A percentile compares a stretch with the other conserved stretches of the same genome.
phyloP scores from a whole-genome alignment of 176 grass and related monocot species.

The Carex parvula region DNA sequence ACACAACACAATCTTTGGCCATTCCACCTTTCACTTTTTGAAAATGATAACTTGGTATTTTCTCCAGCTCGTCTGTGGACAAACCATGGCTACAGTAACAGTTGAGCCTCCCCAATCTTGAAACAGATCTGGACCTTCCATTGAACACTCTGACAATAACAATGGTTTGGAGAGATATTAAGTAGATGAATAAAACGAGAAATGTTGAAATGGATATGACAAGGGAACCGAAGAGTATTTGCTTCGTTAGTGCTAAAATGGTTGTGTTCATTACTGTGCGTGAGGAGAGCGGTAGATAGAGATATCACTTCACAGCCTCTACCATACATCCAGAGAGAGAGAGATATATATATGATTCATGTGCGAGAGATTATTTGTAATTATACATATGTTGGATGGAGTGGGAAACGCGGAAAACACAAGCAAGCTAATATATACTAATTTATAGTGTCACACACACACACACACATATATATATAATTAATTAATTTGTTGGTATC shows the following conservation, averaged over 20 bases:
- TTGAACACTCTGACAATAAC: constrained; percentile 9
- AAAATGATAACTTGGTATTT: background rate
- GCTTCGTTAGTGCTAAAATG: background rate
- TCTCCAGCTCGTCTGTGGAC: background rate
- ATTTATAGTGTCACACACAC: no score
- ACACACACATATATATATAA: no score
- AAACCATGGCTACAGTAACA: background rate
- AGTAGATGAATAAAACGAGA: background rate
- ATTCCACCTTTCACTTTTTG: background rate
- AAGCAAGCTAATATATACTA: no score
- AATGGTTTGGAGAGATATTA: background rate
- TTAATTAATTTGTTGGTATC: no score
- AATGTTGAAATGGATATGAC: background rate
- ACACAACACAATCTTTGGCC: background rate
- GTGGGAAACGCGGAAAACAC: no score
- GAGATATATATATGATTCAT: no score
- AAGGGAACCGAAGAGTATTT: background rate
- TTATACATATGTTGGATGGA: no score
- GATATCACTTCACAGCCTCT: no score
- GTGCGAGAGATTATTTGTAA: no score
- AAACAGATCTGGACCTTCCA: constrained; percentile 11
- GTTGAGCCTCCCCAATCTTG: background rate
- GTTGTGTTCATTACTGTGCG: background rate
- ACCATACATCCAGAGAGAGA: no score
- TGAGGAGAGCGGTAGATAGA: background rate